Percentiles rank a stretch among this genome's conserved stretches.
Conservation (phyloP, 345 rosid species). For the Punica granatum region DNA sequence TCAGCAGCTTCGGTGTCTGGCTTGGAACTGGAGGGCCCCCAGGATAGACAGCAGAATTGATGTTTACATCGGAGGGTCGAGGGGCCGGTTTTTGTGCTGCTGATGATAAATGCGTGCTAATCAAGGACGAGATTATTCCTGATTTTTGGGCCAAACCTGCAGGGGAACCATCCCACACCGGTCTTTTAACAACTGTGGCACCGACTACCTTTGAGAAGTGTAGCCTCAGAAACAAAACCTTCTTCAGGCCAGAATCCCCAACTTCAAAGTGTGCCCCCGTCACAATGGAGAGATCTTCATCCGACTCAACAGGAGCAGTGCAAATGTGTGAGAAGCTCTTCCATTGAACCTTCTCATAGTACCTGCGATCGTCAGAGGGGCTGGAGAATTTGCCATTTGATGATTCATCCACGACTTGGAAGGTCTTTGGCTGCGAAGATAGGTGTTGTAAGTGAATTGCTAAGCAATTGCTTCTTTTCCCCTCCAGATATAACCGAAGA, state of each 20-base stretch:
- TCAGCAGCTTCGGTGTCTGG: conserved; percentile 34
- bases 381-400: conserved; percentile 10
- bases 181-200: conserved; percentile 20
- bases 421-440: conserved; percentile 40
- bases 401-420: conserved; percentile 30
- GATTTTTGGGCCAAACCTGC: conserved; percentile 28
- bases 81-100: conserved; percentile 35
- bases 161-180: conserved; percentile 46
- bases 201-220: conserved; percentile 34
- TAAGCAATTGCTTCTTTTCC: conserved; percentile 37
- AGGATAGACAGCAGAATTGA: conserved; percentile 44
- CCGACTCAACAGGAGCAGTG: conserved; percentile 42
- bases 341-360: conserved; percentile 43
- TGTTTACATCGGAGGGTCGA: conserved; percentile 33
- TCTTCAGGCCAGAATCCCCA: conserved; percentile 29
- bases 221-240: conserved; percentile 34
- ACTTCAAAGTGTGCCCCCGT: conserved; percentile 42
- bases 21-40: conserved; percentile 44
- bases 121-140: conserved; percentile 37
- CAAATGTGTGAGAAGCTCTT: conserved; percentile 43
- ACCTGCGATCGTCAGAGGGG: conserved; percentile 12
- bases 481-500: conserved; percentile 41
- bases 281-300: conserved; percentile 32
- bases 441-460: conserved; percentile 51
- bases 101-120: conserved; percentile 38